These are phyloP conservation scores for Lachnellula occidentalis DNA, from an alignment of 2,329 filamentous ascomycete species.

Conservation along the genomic window DNA sequence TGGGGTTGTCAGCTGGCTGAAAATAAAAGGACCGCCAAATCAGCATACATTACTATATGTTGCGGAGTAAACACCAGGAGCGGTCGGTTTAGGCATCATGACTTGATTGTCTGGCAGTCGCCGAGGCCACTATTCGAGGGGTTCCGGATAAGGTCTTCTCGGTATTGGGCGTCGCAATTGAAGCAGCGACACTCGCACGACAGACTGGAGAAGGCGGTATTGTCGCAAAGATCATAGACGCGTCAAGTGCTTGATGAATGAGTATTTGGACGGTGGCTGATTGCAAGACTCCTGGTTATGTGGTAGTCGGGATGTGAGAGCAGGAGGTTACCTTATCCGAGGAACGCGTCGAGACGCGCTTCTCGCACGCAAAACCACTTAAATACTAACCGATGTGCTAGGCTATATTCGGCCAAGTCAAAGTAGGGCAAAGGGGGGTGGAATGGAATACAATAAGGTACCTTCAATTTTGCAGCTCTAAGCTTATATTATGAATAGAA, in stretches of 20 bases:
- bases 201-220: not conserved
- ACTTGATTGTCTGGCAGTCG: not conserved
- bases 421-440: too few species aligned
- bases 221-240: not conserved
- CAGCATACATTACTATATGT: slow-evolving; percentile 61
- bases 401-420: not conserved
- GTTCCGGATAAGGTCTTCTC: not conserved
- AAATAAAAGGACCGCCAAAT: not conserved
- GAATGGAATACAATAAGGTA: too few species aligned
- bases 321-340: not conserved
- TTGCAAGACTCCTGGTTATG: too few species aligned
- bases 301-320: too few species aligned
- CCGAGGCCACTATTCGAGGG: not conserved
- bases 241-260: not conserved
- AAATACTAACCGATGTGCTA: not conserved
- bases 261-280: not conserved
- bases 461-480: too few species aligned
- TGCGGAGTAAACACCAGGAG: slow-evolving; percentile 53
- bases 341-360: not conserved
- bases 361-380: not conserved
- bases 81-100: slow-evolving; percentile 31
- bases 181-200: not conserved
- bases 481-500: too few species aligned
- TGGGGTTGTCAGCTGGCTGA: slow-evolving; percentile 6
- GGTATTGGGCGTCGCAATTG: not conserved